Percentiles rank a stretch among this genome's conserved stretches.
These are phyloP conservation scores for Chrysophaeum taylorii DNA, from an alignment of 352 stramenopile species.

Conservation along the genomic window DNA sequence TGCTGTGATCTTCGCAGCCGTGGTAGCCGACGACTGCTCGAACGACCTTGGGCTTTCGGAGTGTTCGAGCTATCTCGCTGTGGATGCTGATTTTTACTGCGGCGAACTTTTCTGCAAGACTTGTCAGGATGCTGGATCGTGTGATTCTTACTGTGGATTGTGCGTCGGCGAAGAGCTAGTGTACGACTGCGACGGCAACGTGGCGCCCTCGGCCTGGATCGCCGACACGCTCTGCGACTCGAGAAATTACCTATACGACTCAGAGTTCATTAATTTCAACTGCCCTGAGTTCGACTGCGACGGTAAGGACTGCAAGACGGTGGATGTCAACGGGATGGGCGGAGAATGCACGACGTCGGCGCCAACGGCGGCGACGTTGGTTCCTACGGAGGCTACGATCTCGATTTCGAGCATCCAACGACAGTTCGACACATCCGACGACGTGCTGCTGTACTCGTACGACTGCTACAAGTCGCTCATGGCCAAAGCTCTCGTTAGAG, in stretches of 20 bases:
- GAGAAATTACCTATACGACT: not conserved
- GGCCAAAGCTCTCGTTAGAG: not conserved
- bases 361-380: not conserved
- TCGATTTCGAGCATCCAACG: not conserved
- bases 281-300: not conserved
- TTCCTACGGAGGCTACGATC: not conserved
- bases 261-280: not conserved
- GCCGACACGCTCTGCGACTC: not conserved
- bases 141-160: not conserved
- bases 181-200: not conserved
- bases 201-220: not conserved
- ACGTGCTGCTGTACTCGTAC: not conserved
- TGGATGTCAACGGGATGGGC: not conserved
- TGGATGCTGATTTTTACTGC: not conserved
- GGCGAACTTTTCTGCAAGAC: not conserved
- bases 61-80: not conserved
- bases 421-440: not conserved
- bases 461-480: not conserved
- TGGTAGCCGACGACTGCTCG: not conserved
- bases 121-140: not conserved
- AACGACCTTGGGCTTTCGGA: not conserved
- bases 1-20: too few relatives aligned
- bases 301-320: not conserved
- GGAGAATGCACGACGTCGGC: not conserved
- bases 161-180: not conserved